These are phyloP conservation scores for Escallonia herrerae DNA, from an alignment of 129 eudicot species.

Conservation along the genomic window DNA sequence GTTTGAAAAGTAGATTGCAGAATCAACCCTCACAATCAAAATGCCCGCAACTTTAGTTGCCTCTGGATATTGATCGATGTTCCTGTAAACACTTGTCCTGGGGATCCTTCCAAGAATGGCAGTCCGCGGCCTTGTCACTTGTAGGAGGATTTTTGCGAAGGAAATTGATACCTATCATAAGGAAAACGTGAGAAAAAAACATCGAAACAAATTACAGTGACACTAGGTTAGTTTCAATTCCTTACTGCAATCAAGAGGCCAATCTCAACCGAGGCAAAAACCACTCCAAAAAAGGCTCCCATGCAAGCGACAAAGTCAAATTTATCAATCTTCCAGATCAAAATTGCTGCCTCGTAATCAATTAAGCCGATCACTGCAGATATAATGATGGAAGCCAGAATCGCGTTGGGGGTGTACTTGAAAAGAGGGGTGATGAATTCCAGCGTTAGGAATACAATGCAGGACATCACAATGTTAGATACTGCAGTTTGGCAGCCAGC, in stretches of 20 bases:
- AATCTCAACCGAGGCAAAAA: conserved; percentile 64
- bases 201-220: no score
- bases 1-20: conserved; percentile 83
- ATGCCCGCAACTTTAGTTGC: conserved; percentile 61
- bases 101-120: conserved; percentile 76
- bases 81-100: conserved; percentile 60
- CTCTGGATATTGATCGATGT: conserved; percentile 70
- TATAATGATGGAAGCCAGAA: conserved; percentile 73
- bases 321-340: conserved; percentile 81
- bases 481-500: conserved; percentile 73
- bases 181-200: not conserved
- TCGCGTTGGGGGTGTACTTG: conserved; percentile 77
- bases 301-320: conserved; percentile 74
- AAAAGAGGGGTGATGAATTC: conserved; percentile 70
- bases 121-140: conserved; percentile 80
- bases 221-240: no score
- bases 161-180: conserved; percentile 60
- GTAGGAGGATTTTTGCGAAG: conserved; percentile 71
- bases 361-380: conserved; percentile 76
- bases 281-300: conserved; percentile 87
- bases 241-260: conserved; percentile 55
- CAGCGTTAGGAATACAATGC: conserved; percentile 53
- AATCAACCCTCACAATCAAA: conserved; percentile 64
- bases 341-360: conserved; percentile 54
- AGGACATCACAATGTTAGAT: conserved; percentile 74